Evolutionary conservation across 768 basidiomycete species (phyloP).

Genomic region (Russula dissimulans): DNA sequence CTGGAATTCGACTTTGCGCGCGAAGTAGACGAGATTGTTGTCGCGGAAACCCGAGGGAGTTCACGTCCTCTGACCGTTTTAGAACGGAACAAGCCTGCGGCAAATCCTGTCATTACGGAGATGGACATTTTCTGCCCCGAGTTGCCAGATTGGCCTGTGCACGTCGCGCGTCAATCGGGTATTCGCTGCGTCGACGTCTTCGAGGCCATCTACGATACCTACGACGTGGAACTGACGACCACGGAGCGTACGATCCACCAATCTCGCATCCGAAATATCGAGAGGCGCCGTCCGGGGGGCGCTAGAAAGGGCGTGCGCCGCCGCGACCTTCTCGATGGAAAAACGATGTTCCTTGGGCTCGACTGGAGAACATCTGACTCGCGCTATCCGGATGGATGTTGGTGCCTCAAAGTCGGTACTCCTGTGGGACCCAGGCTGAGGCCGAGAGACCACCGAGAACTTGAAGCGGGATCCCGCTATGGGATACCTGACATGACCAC

Average conservation of each 20-base stretch:
- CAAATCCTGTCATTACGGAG: slow-evolving; percentile 35
- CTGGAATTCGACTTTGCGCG: slow-evolving; percentile 41
- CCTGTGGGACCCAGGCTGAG: too few species aligned
- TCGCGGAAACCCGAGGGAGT: slow-evolving; percentile 23
- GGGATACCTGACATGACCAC: too few species aligned
- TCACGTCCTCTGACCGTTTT: slow-evolving; percentile 27
- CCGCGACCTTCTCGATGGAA: slow-evolving; percentile 45
- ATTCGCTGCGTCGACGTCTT: slow-evolving; percentile 53
- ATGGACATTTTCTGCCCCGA: slow-evolving; percentile 41
- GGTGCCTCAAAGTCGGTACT: slow-evolving; percentile 17
- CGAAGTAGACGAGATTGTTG: slow-evolving; percentile 25
- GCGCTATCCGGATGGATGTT: slow-evolving; percentile 14
- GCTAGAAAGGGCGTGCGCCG: slow-evolving; percentile 40
- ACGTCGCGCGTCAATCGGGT: slow-evolving; percentile 35
- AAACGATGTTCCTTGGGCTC: slow-evolving; percentile 43
- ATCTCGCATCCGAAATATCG: slow-evolving; percentile 22
- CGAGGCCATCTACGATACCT: slow-evolving; percentile 44
- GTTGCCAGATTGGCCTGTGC: slow-evolving; percentile 33
- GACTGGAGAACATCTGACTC: slow-evolving; percentile 15
- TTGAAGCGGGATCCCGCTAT: too few species aligned
- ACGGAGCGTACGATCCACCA: slow-evolving; percentile 32
- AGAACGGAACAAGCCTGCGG: slow-evolving; percentile 37
- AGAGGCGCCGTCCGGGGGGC: slow-evolving; percentile 30
- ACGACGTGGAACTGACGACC: slow-evolving; percentile 35
- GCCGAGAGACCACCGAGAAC: too few species aligned